A percentile compares a stretch with the other conserved stretches of the same genome.
Conservation (phyloP, 1,139 yeast genomes). For the Lodderomyces theae region DNA sequence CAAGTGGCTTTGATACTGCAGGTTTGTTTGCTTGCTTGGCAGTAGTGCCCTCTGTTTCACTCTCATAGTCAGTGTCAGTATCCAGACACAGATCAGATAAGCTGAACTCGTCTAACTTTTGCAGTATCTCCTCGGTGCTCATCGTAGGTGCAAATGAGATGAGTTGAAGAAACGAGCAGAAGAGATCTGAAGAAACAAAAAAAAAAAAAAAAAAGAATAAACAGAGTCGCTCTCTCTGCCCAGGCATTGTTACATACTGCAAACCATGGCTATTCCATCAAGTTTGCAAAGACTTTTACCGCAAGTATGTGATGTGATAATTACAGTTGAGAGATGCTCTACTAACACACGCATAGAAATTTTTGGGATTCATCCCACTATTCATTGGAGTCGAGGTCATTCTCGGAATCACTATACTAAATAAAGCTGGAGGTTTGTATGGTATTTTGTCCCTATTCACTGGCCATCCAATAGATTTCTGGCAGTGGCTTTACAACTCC, state of each 20-base stretch:
- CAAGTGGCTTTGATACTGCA: conserved; percentile 18
- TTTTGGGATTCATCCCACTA: conserved; percentile 66
- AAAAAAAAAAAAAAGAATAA: conserved; percentile 3
- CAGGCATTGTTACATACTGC: too few relatives aligned
- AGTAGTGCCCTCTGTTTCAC: neutral
- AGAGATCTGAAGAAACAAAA: conserved; percentile 2
- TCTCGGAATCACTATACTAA: conserved; percentile 74
- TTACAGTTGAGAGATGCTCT: too few relatives aligned
- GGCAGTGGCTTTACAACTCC: conserved; percentile 82
- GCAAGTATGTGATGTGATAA: conserved; percentile 31
- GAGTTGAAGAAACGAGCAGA: too few relatives aligned
- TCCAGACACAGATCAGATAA: neutral
- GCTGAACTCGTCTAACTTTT: neutral
- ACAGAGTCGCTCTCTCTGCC: too few relatives aligned
- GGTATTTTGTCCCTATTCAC: conserved; percentile 86
- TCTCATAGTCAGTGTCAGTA: conserved; percentile 3
- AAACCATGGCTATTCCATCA: conserved; percentile 15
- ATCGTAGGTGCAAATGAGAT: neutral
- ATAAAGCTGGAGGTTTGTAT: conserved; percentile 86
- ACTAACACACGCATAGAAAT: conserved; percentile 38
- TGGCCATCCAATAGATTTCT: conserved; percentile 78
- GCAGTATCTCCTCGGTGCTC: neutral
- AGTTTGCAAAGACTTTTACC: conserved; percentile 22
- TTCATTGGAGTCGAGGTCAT: conserved; percentile 85
- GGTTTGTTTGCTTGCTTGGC: neutral